phyloP scores from a whole-genome alignment of 257 asterid genomes.

The Primulina huaijiensis region DNA sequence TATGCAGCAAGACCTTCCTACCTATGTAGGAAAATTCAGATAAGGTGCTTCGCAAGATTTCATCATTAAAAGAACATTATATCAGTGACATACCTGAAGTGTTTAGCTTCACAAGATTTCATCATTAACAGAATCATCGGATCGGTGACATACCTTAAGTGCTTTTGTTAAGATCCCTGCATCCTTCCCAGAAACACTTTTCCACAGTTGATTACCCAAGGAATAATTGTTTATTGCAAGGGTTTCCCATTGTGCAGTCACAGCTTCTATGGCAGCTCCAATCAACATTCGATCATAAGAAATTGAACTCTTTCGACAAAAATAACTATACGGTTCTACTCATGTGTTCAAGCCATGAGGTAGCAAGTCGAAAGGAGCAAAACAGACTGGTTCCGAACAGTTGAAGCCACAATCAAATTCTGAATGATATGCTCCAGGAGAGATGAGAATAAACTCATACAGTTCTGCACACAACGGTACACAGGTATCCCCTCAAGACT shows the following conservation, averaged over 20 bases:
- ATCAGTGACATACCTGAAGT: conserved; percentile 53
- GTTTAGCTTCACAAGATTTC: background rate
- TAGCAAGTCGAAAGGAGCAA: conserved; percentile 89
- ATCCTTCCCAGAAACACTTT: conserved; percentile 37
- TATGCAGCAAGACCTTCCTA: background rate
- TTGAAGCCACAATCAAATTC: conserved; percentile 73
- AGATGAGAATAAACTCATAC: conserved; percentile 56
- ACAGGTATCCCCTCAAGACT: conserved; percentile 68
- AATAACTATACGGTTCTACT: conserved; percentile 53
- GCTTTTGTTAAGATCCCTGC: conserved; percentile 60
- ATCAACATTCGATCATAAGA: conserved; percentile 70
- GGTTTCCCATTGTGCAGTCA: conserved; percentile 46
- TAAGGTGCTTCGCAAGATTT: background rate
- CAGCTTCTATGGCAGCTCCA: conserved; percentile 67
- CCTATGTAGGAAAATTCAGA: background rate
- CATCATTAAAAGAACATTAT: background rate
- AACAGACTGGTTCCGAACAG: conserved; percentile 62
- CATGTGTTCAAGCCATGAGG: conserved; percentile 66
- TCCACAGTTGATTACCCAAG: conserved; percentile 38
- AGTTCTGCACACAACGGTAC: conserved; percentile 73
- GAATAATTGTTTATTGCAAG: conserved; percentile 22
- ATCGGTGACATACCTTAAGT: conserved; percentile 54
- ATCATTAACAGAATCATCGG: background rate
- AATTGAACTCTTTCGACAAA: conserved; percentile 48
- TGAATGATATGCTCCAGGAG: conserved; percentile 76